phyloP scores from a whole-genome alignment of 2,329 filamentous ascomycete species.

The Lachnellula willkommii region DNA sequence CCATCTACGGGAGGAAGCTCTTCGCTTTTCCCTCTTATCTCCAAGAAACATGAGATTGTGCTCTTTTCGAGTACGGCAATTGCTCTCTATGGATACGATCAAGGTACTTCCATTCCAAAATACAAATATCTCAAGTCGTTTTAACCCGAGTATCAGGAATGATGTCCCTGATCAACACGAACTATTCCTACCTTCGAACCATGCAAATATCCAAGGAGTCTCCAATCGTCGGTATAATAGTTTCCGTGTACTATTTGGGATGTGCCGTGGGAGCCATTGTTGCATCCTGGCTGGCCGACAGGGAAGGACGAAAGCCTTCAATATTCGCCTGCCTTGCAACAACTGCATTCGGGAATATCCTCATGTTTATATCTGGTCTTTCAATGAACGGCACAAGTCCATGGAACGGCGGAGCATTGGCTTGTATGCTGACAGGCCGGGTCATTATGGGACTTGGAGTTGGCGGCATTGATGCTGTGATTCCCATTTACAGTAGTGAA shows the following conservation, averaged over 20 bases:
- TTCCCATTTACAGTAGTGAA: constrained; percentile 55
- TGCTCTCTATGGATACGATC: constrained; percentile 77
- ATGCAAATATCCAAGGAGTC: constrained; percentile 49
- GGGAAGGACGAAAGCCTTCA: constrained; percentile 47
- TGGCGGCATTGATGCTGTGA: constrained; percentile 55
- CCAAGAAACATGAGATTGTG: constrained; percentile 34
- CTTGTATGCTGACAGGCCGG: constrained; percentile 32
- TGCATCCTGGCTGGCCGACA: constrained; percentile 51
- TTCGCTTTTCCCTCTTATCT: constrained; percentile 24
- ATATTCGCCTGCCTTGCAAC: constrained; percentile 51
- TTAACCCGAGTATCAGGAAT: constrained; percentile 39
- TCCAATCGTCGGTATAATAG: constrained; percentile 53
- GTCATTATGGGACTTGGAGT: constrained; percentile 51
- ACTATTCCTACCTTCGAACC: constrained; percentile 46
- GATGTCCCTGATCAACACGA: constrained; percentile 68
- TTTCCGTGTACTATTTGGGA: constrained; percentile 59
- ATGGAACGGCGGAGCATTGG: constrained; percentile 45
- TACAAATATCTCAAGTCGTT: neutral
- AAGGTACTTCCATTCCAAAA: constrained; percentile 43
- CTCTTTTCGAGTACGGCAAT: constrained; percentile 38
- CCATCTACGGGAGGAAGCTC: constrained; percentile 21
- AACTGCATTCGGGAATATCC: constrained; percentile 49
- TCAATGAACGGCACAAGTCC: constrained; percentile 36
- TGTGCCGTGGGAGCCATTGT: constrained; percentile 52
- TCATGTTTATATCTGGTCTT: constrained; percentile 56